A percentile compares a stretch with the other conserved stretches of the same genome.
phyloP scores from a whole-genome alignment of 2,329 filamentous ascomycete species.

The Penicillium olsonii region DNA sequence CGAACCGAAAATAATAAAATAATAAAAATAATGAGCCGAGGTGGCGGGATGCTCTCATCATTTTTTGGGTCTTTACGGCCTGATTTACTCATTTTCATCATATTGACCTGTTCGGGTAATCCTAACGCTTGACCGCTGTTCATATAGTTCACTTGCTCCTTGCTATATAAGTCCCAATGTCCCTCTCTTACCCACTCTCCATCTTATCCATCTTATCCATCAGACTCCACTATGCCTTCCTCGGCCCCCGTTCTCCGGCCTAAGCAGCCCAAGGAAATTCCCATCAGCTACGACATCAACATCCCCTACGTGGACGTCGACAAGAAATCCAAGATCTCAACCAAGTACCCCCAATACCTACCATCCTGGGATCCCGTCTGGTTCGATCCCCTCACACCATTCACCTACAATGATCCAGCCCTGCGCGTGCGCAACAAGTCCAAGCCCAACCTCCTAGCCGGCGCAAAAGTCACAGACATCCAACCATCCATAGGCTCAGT shows the following conservation, averaged over 20 bases:
- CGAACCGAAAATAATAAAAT: background rate
- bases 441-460: conserved; percentile 39
- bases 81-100: background rate
- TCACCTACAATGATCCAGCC: conserved; percentile 50
- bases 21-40: background rate
- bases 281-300: conserved; percentile 51
- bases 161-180: conserved; percentile 5
- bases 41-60: background rate
- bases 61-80: no score
- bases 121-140: conserved; percentile 9
- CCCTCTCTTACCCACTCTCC: background rate
- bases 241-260: conserved; percentile 33
- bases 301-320: conserved; percentile 49
- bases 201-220: conserved; percentile 12
- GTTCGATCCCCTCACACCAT: conserved; percentile 48
- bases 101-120: background rate
- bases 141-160: background rate
- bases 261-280: conserved; percentile 32
- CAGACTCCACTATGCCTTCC: conserved; percentile 32
- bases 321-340: conserved; percentile 38
- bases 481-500: conserved; percentile 47
- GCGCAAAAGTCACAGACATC: conserved; percentile 39
- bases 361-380: conserved; percentile 51
- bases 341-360: conserved; percentile 49
- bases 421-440: conserved; percentile 45